These are phyloP conservation scores for Leptomonas pyrrhocoris DNA, from an alignment of 208 protist species.

Conservation along the genomic window DNA sequence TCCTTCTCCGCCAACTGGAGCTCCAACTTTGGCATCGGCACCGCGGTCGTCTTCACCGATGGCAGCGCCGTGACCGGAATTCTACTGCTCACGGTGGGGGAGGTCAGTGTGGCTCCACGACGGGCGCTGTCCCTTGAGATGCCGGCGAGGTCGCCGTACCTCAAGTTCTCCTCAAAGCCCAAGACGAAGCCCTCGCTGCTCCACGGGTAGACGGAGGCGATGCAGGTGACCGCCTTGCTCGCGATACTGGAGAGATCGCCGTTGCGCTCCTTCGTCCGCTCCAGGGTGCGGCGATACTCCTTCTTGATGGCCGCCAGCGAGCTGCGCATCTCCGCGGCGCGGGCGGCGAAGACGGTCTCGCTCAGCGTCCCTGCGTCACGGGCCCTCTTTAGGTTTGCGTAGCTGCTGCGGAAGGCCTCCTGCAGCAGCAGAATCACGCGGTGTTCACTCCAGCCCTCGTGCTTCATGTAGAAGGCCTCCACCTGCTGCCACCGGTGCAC, in stretches of 20 bases:
- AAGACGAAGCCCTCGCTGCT: slow-evolving; percentile 50
- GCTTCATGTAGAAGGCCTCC: slow-evolving; percentile 40
- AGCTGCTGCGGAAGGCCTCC: slow-evolving; percentile 40
- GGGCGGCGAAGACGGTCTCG: slow-evolving; percentile 2
- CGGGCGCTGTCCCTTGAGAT: not conserved
- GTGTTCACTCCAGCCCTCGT: slow-evolving; percentile 35
- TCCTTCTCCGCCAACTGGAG: not conserved
- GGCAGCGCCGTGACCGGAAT: not conserved
- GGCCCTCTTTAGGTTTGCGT: slow-evolving; percentile 13
- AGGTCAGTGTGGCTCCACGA: not conserved
- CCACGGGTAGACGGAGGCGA: slow-evolving; percentile 54
- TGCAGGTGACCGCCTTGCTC: slow-evolving; percentile 43
- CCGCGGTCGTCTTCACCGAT: not conserved
- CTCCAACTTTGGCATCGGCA: slow-evolving; percentile 11
- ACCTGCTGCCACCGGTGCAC: slow-evolving; percentile 36
- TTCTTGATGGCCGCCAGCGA: slow-evolving; percentile 33
- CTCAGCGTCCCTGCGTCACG: slow-evolving; percentile 8
- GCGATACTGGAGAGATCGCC: slow-evolving; percentile 34
- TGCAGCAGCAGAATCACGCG: slow-evolving; percentile 56
- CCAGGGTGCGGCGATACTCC: slow-evolving; percentile 51
- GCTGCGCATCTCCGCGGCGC: slow-evolving; percentile 7
- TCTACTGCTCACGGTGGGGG: not conserved
- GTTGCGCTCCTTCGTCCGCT: slow-evolving; percentile 29
- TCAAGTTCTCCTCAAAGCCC: slow-evolving; percentile 43
- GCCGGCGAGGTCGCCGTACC: slow-evolving; percentile 20